Conservation (phyloP, 2,329 filamentous ascomycete species). For the Colletotrichum tropicicola region DNA sequence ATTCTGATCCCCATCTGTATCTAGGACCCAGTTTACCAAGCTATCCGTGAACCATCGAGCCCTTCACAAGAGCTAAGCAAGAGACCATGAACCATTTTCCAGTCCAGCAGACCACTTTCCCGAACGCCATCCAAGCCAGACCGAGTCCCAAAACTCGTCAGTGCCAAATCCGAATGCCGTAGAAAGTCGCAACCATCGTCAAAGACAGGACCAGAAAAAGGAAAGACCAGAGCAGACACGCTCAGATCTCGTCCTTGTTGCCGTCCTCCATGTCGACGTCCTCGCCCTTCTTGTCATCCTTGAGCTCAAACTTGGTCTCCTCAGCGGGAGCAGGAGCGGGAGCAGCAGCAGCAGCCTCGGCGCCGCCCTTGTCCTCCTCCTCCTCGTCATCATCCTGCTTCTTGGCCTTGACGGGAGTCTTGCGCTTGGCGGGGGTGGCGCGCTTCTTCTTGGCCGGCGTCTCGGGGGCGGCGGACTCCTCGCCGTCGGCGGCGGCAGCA, state of each 20-base stretch:
- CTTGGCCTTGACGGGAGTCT: constrained; percentile 9
- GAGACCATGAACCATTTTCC: too few species aligned
- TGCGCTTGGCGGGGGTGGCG: constrained; percentile 1
- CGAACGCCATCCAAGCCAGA: too few species aligned
- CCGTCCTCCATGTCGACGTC: constrained; percentile 10
- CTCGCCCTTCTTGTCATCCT: constrained; percentile 1
- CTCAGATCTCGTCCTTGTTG: constrained; percentile 5
- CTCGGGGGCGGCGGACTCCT: not conserved
- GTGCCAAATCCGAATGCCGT: too few species aligned
- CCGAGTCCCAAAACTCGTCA: too few species aligned
- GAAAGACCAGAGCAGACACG: not conserved
- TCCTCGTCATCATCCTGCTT: not conserved
- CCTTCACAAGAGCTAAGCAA: too few species aligned
- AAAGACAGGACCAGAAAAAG: too few species aligned
- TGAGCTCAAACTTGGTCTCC: constrained; percentile 20
- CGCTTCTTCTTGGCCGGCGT: constrained; percentile 29
- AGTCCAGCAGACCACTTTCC: too few species aligned
- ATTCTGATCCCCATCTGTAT: too few species aligned
- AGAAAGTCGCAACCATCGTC: too few species aligned
- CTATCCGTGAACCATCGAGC: too few species aligned
- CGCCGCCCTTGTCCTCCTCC: not conserved
- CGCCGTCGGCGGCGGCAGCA: not conserved
- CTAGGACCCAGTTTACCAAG: too few species aligned
- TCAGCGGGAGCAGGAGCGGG: not conserved
- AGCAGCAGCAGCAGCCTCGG: not conserved